Percentiles rank a stretch among this genome's conserved stretches.
phyloP scores from a whole-genome alignment of 208 protist species.

The Trypanosoma theileri region DNA sequence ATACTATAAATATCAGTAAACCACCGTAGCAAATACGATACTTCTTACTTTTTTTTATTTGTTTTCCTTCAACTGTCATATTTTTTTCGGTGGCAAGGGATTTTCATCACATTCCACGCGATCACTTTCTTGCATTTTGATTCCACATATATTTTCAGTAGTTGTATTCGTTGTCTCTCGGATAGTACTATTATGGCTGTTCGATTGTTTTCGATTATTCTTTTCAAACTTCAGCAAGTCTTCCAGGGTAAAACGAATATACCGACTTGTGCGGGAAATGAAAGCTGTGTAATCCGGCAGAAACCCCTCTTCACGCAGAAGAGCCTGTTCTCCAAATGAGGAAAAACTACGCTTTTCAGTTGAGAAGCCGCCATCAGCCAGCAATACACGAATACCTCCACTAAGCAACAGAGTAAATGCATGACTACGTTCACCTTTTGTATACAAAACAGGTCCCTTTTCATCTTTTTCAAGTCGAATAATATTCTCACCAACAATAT shows the following conservation, averaged over 20 bases:
- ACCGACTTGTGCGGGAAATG: slow-evolving; percentile 47
- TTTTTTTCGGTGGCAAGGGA: too few relatives aligned
- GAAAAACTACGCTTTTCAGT: slow-evolving; percentile 73
- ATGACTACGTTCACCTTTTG: slow-evolving; percentile 28
- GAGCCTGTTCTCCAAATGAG: slow-evolving; percentile 48
- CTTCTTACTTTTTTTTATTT: too few relatives aligned
- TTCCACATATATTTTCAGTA: too few relatives aligned
- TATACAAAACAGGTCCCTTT: slow-evolving; percentile 42
- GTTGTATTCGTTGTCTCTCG: too few relatives aligned
- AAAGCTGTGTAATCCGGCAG: slow-evolving; percentile 71
- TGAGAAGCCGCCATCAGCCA: slow-evolving; percentile 36
- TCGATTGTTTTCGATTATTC: background rate
- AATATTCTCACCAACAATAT: slow-evolving; percentile 49
- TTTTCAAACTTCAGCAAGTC: slow-evolving; percentile 36
- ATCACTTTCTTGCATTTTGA: too few relatives aligned
- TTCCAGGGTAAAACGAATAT: slow-evolving; percentile 48
- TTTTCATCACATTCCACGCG: too few relatives aligned
- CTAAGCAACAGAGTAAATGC: slow-evolving; percentile 72
- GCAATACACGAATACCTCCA: slow-evolving; percentile 44
- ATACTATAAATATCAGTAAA: too few relatives aligned
- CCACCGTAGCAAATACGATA: background rate
- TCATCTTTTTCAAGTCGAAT: slow-evolving; percentile 19
- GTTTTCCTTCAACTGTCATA: too few relatives aligned
- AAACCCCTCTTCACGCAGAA: slow-evolving; percentile 37
- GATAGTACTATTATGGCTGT: background rate